Evolutionary conservation across 2,329 filamentous ascomycete genomes (phyloP), one percentile per base, ranked within the genome.

Genomic region (Leptographium procerum): DNA sequence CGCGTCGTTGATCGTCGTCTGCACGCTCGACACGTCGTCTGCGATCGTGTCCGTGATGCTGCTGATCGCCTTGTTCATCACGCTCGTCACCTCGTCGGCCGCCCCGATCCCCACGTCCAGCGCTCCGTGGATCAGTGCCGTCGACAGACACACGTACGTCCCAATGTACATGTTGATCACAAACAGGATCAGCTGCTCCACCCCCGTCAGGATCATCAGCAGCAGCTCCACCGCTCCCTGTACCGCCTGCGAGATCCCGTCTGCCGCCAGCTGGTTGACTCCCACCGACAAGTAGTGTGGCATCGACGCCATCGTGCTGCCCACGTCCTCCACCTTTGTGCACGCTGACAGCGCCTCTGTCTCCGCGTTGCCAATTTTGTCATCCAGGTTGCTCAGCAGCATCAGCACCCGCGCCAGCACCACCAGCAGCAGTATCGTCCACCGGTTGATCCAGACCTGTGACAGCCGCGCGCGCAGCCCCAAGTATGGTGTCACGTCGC

Each of bases 231-330:
- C 88, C 70, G 97, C 80, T 54, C 84, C 92, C 62, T 84, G 80
- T 63, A 97, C 84, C 10, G 90, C 84, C 65, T 86, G 85, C 65
- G 91, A 89, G 64, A 97, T 86, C 58, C 89, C 86, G 53, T 80
- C 80, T 34, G 90, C 89, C 9, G 89, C 87, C 65, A 97, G 75
- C 60, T 89, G 82, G 73, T 99, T 99, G 69, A 96, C 86, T 57
- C 94, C 94, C 56, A 81, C 77, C 2, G 91, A 88, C 69, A 97
- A 85, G 73, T 96, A 97, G 72, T 96, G 88, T 59, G 94, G 94
- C 91, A 97, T 96, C 43, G 94, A 97, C 45, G 92, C 94, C 89
- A 99, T 92, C 61, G 90, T 82, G 69, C 91, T 96, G 62, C 92
- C 94, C 65, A 95, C 83, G 64, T 89, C 89, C 75, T 99, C 92